phyloP scores from a whole-genome alignment of 345 rosid genomes.

The Gossypium anomalum region DNA sequence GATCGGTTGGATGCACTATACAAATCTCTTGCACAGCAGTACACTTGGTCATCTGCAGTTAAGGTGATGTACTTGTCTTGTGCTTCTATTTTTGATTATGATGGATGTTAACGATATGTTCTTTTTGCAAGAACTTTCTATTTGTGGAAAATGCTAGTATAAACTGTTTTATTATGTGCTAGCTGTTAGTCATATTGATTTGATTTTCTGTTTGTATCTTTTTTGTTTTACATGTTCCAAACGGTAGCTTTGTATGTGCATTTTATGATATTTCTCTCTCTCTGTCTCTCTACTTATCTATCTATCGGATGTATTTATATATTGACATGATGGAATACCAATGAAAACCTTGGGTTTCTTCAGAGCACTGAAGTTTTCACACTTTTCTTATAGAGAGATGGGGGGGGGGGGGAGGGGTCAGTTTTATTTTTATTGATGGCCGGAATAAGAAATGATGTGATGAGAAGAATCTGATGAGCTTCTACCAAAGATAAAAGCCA shows the following conservation, averaged over 20 bases:
- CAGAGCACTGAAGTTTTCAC: not conserved
- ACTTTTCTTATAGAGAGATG: not conserved
- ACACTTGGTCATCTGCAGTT: constrained; percentile 88
- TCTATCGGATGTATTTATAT: not conserved
- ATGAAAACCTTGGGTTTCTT: not conserved
- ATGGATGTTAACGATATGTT: not conserved
- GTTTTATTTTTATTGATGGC: not conserved
- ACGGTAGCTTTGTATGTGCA: not conserved
- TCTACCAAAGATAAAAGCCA: not conserved
- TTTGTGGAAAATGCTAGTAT: not conserved
- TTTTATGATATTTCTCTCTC: not conserved
- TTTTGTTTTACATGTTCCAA: not conserved
- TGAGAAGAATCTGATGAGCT: not conserved
- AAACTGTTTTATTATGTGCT: not conserved
- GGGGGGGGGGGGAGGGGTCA: not conserved
- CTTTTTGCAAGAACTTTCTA: not conserved
- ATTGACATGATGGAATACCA: not conserved
- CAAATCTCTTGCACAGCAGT: constrained; percentile 68
- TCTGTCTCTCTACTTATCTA: not conserved
- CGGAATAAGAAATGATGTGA: not conserved
- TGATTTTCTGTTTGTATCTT: not conserved
- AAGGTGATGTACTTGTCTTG: constrained; percentile 49
- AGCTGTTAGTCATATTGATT: not conserved
- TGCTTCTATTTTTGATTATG: constrained; percentile 11
- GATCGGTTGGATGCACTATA: constrained; percentile 69